phyloP scores from a whole-genome alignment of 805 yeast species.

The Sugiyamaella qingdaonensis region DNA sequence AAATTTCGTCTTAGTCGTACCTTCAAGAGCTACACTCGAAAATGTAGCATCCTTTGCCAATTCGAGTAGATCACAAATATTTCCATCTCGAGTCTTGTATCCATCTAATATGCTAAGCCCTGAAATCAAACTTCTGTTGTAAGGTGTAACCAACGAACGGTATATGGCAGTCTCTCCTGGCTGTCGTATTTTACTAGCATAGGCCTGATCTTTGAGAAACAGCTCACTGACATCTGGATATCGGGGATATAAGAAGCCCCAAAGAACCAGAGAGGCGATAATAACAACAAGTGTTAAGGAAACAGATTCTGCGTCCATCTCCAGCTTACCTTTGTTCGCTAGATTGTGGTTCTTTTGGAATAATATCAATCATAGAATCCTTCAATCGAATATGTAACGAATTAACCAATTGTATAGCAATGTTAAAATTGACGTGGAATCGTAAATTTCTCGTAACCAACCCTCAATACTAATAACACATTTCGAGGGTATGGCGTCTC shows the following conservation, averaged over 20 bases:
- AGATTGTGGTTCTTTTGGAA: no score
- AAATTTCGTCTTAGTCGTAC: background rate
- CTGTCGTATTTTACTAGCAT: constrained; percentile 59
- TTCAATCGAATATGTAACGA: no score
- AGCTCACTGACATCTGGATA: constrained; percentile 36
- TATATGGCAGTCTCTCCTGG: constrained; percentile 70
- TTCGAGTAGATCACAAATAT: constrained; percentile 65
- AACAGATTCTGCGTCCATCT: constrained; percentile 8
- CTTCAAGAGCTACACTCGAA: background rate
- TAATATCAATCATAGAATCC: no score
- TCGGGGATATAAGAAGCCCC: constrained; percentile 20
- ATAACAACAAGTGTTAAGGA: constrained; percentile 1
- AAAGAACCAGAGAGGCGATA: background rate
- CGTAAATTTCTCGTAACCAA: no score
- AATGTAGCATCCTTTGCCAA: constrained; percentile 25
- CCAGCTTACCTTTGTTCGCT: background rate
- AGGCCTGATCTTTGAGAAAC: constrained; percentile 50
- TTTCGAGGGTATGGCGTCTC: no score
- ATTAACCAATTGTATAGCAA: no score
- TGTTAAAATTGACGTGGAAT: no score
- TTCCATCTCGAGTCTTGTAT: constrained; percentile 70
- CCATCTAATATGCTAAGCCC: constrained; percentile 55
- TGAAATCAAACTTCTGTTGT: constrained; percentile 61
- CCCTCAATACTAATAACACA: no score
- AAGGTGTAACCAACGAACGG: constrained; percentile 70